Evolutionary conservation across 345 rosid species (phyloP).

Genomic region (Eucalyptus microcorys): DNA sequence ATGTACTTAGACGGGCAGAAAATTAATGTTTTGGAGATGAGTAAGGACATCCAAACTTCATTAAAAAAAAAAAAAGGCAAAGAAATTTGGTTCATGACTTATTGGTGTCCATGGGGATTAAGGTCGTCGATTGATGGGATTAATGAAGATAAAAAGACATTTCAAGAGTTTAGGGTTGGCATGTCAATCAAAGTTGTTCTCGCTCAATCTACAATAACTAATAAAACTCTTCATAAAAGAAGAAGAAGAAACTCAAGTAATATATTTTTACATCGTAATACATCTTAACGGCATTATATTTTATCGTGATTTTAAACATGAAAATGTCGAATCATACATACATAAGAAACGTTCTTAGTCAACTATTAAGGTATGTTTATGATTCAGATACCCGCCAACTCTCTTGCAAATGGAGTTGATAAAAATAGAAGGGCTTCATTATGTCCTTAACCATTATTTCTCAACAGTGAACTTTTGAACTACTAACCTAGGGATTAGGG

Average conservation of each 20-base stretch:
- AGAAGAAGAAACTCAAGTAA: background rate
- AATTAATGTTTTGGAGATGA: background rate
- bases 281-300: background rate
- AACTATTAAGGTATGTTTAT: background rate
- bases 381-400: background rate
- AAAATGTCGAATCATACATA: background rate
- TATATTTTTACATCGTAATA: background rate
- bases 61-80: too few relatives aligned
- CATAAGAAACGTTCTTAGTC: too few relatives aligned
- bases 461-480: background rate
- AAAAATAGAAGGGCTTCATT: background rate
- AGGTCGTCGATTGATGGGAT: background rate
- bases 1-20: background rate
- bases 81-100: too few relatives aligned
- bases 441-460: background rate
- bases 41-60: background rate
- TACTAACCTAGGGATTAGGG: background rate
- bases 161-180: background rate
- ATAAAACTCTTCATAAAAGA: background rate
- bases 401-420: background rate
- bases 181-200: background rate
- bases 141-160: background rate
- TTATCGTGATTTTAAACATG: background rate
- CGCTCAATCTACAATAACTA: fast-evolving
- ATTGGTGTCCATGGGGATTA: background rate